These are phyloP conservation scores for Scytalidium sp. DNA, from an alignment of 2,329 filamentous ascomycete species.

Conservation along the genomic window DNA sequence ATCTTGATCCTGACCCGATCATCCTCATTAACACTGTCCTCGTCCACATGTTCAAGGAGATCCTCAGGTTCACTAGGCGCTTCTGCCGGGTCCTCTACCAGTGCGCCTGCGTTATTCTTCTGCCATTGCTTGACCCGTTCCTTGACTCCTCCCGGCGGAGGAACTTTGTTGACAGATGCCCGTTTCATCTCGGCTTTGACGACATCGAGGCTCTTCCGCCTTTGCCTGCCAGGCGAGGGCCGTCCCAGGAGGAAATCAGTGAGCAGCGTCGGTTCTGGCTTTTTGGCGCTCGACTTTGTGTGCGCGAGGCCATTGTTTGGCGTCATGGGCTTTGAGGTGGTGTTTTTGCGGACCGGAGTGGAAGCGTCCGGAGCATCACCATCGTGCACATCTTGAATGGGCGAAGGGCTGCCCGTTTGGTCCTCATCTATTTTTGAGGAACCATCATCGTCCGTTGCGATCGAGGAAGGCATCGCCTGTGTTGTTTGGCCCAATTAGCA, in stretches of 20 bases:
- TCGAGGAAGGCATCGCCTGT: slow-evolving; percentile 7
- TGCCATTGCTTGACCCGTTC: slow-evolving; percentile 86
- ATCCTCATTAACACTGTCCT: slow-evolving; percentile 59
- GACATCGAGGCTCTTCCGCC: slow-evolving; percentile 56
- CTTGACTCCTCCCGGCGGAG: slow-evolving; percentile 64
- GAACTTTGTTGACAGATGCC: slow-evolving; percentile 55
- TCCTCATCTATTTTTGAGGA: slow-evolving; percentile 5
- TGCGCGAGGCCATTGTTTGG: slow-evolving; percentile 24
- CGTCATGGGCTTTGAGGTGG: slow-evolving; percentile 14
- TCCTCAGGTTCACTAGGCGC: slow-evolving; percentile 55
- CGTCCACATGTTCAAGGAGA: slow-evolving; percentile 57
- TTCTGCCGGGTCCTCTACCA: slow-evolving; percentile 50
- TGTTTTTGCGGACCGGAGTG: slow-evolving; percentile 14
- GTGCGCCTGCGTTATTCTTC: slow-evolving; percentile 67
- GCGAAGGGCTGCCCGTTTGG: slow-evolving; percentile 10
- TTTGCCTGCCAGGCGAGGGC: slow-evolving; percentile 52
- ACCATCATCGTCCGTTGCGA: slow-evolving; percentile 3
- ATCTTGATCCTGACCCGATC: slow-evolving; percentile 50
- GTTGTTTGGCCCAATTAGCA: slow-evolving; percentile 2
- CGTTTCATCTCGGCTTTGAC: slow-evolving; percentile 52
- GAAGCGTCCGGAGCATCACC: too few relatives aligned
- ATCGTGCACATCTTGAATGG: slow-evolving; percentile 16
- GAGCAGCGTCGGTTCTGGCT: slow-evolving; percentile 45
- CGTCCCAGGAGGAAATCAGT: slow-evolving; percentile 56
- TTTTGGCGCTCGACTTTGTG: slow-evolving; percentile 16